These are phyloP conservation scores for Pythium aquatile DNA, from an alignment of 352 stramenopile species.

Conservation along the genomic window DNA sequence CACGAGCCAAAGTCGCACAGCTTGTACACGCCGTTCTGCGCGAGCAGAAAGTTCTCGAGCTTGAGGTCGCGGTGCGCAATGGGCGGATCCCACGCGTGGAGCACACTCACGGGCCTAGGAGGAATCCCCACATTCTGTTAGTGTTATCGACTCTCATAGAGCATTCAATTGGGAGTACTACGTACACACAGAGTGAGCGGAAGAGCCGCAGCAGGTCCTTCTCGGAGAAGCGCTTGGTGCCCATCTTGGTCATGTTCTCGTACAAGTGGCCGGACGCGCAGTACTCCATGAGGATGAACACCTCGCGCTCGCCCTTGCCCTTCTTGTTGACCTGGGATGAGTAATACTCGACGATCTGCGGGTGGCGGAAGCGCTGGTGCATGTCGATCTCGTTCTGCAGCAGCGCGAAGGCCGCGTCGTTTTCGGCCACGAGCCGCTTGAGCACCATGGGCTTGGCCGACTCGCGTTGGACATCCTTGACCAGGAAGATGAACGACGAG, in stretches of 20 bases:
- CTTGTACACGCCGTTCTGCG: slow-evolving; percentile 90
- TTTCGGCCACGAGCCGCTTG: slow-evolving; percentile 74
- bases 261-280: slow-evolving; percentile 93
- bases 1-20: slow-evolving; percentile 95
- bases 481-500: slow-evolving; percentile 82
- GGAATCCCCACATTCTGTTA: too few relatives aligned
- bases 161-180: too few relatives aligned
- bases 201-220: slow-evolving; percentile 60
- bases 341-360: slow-evolving; percentile 69
- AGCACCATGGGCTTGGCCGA: slow-evolving; percentile 51
- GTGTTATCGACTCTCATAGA: too few relatives aligned
- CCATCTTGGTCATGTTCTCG: slow-evolving; percentile 91
- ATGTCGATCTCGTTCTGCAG: slow-evolving; percentile 73
- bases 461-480: slow-evolving; percentile 50
- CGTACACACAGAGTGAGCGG: slow-evolving; percentile 69
- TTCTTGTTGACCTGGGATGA: slow-evolving; percentile 44
- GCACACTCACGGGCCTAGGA: slow-evolving; percentile 51
- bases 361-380: slow-evolving; percentile 66
- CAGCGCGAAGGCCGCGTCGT: slow-evolving; percentile 54
- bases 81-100: slow-evolving; percentile 80
- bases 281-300: slow-evolving; percentile 97
- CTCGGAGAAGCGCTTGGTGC: slow-evolving; percentile 60
- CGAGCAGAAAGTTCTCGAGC: slow-evolving; percentile 96
- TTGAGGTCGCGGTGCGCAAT: slow-evolving; percentile 97
- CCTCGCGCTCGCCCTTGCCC: slow-evolving; percentile 61